phyloP scores from a whole-genome alignment of 352 stramenopile species.

The Phytophthora brassicae region DNA sequence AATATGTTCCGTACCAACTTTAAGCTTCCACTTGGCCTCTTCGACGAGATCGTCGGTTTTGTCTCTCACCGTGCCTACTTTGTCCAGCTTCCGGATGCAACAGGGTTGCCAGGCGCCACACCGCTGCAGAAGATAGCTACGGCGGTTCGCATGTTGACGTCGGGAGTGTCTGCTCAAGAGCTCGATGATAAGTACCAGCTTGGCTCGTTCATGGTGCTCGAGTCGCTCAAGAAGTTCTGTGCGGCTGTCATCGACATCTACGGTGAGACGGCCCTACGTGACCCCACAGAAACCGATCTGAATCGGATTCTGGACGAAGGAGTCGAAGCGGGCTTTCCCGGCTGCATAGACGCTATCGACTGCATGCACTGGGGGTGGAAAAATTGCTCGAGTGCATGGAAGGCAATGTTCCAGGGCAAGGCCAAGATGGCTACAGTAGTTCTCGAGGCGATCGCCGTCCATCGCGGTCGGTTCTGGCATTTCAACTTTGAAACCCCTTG shows the following conservation, averaged over 20 bases:
- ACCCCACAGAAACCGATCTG: background rate
- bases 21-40: background rate
- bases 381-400: background rate
- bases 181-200: background rate
- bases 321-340: background rate
- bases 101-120: background rate
- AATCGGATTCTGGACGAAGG: background rate
- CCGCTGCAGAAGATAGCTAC: background rate
- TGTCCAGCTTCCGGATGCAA: background rate
- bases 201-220: background rate
- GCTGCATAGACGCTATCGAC: background rate
- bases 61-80: background rate
- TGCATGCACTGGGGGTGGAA: background rate
- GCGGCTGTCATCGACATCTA: background rate
- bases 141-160: background rate
- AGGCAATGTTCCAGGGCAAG: background rate
- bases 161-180: background rate
- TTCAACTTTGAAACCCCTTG: background rate
- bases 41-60: background rate
- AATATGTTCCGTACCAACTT: background rate
- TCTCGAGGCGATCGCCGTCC: background rate
- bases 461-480: background rate
- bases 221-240: background rate
- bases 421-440: background rate
- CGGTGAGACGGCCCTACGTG: background rate